Conservation (phyloP, 257 asterid species). For the Schizonepeta tenuifolia region DNA sequence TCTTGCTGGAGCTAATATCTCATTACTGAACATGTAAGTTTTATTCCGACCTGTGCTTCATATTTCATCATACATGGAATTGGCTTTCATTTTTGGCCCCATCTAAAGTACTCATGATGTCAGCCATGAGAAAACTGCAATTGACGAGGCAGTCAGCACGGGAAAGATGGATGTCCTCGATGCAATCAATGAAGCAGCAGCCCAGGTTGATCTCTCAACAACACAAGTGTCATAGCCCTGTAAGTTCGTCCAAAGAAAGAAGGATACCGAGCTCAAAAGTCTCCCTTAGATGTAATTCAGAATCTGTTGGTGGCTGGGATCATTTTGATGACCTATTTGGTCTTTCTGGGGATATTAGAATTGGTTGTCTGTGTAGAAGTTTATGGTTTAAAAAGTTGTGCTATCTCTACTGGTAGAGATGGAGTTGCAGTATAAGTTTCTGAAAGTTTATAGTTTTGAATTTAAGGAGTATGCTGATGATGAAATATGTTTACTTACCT, state of each 20-base stretch:
- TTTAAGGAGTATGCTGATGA: not conserved
- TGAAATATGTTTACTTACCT: too few species aligned
- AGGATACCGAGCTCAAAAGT: not conserved
- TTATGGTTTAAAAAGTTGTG: not conserved
- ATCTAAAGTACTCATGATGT: conserved; percentile 24
- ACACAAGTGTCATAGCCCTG: conserved; percentile 49
- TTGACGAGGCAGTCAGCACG: conserved; percentile 76
- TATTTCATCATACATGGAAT: not conserved
- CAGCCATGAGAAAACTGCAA: conserved; percentile 89
- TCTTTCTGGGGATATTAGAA: not conserved
- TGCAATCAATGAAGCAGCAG: conserved; percentile 71
- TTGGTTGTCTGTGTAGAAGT: not conserved
- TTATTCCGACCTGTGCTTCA: not conserved
- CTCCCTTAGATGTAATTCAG: not conserved
- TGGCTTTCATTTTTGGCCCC: not conserved
- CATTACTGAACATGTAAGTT: conserved; percentile 70
- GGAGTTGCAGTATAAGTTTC: not conserved
- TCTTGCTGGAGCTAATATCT: conserved; percentile 76
- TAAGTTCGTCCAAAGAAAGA: not conserved
- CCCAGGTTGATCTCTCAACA: conserved; percentile 67
- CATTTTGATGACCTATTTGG: not conserved
- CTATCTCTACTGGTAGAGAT: too few species aligned
- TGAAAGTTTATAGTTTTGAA: too few species aligned
- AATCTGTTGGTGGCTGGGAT: not conserved
- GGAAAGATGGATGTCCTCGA: conserved; percentile 74